Base-by-base conservation (phyloP, 345 rosid species). In the Brassica incana region DNA sequence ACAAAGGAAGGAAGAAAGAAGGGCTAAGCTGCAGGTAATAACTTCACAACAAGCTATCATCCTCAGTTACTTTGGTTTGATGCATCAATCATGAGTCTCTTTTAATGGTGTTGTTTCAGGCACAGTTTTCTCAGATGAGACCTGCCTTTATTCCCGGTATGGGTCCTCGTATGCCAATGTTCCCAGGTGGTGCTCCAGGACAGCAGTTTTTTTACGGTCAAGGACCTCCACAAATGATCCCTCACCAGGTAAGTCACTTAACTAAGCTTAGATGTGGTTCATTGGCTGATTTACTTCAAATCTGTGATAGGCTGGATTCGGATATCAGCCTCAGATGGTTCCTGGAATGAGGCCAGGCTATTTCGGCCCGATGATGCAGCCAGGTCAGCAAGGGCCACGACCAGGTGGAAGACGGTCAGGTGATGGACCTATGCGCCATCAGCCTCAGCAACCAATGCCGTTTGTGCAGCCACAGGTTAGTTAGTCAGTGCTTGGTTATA, bases 241-340 rank as follows among this genome's bases (percentile, higher is more conserved):
- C 97, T 75, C 92, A 92, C 65, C 99, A 95, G 94, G 98, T 91
- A 25, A 33, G 83, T 74, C 40, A 23, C 18, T 4, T 9, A 18
- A 30, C 12, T 5, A 16, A 27, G 16, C 54, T 58, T 25, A 18
- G 29, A 6, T 40, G 20, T 59, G 18, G 8, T 72, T 36, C 61
- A 64, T 33, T 65, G 10, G 45, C 33, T 64, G 35, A 23, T 23
- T 2, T 59, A 0, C 64, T 18, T 54, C 5, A 18, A 20, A 68
- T 29, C 52, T 80, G 54, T 83, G 71, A 64, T 84, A 93, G 99
- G 92, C 99, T 79, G 98, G 97, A 73, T 95, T 89, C 79, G 99
- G 98, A 71, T 93, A 95, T 87, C 99, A 93, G 79, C 97, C 89
- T 78, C 98, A 93, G 83, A 89, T 93, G 50, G 90, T 95, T 80